Percentiles rank a stretch among this genome's conserved stretches.
Conservation (phyloP, 768 basidiomycete species). For the Tephrocybe sp. region DNA sequence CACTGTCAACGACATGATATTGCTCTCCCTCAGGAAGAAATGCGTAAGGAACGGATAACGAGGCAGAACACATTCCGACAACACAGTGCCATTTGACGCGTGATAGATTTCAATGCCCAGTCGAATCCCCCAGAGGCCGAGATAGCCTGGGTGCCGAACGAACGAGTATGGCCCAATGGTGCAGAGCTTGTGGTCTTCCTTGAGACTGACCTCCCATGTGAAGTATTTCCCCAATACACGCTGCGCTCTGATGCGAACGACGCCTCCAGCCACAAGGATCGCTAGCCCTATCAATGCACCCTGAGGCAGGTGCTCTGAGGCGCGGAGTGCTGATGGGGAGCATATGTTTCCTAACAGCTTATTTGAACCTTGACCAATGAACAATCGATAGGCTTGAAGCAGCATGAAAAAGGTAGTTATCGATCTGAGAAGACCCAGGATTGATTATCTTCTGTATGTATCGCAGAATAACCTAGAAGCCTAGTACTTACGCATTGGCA, state of each 20-base stretch:
- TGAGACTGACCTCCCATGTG: slow-evolving; percentile 10
- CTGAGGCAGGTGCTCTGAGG: neutral
- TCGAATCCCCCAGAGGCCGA: slow-evolving; percentile 4
- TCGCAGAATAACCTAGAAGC: neutral
- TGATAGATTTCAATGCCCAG: slow-evolving; percentile 1
- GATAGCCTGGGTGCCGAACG: slow-evolving; percentile 8
- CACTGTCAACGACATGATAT: neutral
- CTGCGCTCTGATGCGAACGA: slow-evolving; percentile 1
- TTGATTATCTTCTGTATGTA: neutral
- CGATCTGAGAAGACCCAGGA: neutral
- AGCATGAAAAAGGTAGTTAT: neutral
- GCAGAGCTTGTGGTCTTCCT: slow-evolving; percentile 6
- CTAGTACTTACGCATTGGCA: neutral
- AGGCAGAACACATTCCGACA: neutral
- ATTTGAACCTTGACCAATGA: neutral
- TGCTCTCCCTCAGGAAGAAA: neutral
- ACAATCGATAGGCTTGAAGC: neutral
- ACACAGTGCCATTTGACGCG: neutral
- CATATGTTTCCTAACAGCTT: neutral
- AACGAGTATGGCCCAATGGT: slow-evolving; percentile 6
- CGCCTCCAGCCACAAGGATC: slow-evolving; percentile 2
- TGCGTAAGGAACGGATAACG: neutral
- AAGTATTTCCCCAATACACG: slow-evolving; percentile 5
- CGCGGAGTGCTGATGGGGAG: neutral
- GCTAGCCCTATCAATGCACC: neutral